A percentile compares a stretch with the other conserved stretches of the same genome.
phyloP scores from a whole-genome alignment of 73 alveolate species.

The Stentor roeselii region DNA sequence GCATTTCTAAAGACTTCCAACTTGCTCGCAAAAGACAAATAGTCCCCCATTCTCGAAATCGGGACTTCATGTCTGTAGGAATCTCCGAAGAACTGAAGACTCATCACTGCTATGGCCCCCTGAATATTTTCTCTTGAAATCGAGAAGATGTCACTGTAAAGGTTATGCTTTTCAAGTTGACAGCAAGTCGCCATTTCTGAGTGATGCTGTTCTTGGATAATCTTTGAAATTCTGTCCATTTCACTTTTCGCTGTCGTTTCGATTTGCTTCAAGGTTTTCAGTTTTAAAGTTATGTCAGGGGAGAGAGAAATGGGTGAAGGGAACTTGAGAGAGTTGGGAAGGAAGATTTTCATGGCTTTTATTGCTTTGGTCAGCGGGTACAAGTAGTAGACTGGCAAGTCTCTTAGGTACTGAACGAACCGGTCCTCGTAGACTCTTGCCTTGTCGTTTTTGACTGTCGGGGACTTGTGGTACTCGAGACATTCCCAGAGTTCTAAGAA shows the following conservation, averaged over 20 bases:
- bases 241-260: constrained; percentile 16
- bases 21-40: neutral
- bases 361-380: constrained; percentile 4
- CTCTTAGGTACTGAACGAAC: neutral
- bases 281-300: constrained; percentile 9
- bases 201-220: neutral
- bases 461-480: neutral
- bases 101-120: constrained; percentile 5
- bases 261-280: neutral
- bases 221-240: neutral
- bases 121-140: neutral
- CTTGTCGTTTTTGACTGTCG: neutral
- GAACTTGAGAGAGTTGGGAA: neutral
- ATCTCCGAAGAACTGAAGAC: constrained; percentile 10
- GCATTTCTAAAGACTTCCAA: neutral
- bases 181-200: constrained; percentile 13
- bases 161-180: neutral
- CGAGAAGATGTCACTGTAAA: constrained; percentile 16
- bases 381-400: neutral
- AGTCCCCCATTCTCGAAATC: constrained; percentile 20
- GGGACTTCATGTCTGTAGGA: constrained; percentile 11
- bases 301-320: neutral
- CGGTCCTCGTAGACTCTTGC: constrained; percentile 3
- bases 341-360: neutral
- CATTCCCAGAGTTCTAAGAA: constrained; percentile 23